A percentile compares a stretch with the other conserved stretches of the same genome.
Evolutionary conservation across 1,284 basidiomycete genomes (phyloP).

Genomic region (Thelephora terrestris): DNA sequence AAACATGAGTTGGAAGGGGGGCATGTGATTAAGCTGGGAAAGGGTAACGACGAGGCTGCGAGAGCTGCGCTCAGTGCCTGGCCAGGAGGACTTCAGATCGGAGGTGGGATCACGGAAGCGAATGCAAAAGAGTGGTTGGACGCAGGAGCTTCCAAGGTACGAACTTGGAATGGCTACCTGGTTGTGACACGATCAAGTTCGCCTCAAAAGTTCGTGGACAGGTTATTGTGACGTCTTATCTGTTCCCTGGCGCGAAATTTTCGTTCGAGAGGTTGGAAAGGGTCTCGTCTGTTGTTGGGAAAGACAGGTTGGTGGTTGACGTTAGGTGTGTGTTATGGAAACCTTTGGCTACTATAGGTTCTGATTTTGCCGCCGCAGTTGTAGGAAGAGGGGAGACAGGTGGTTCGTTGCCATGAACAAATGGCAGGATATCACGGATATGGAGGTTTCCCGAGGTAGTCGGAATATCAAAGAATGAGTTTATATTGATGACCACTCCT

Average conservation of each 20-base stretch:
- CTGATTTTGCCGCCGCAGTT: conserved; percentile 39
- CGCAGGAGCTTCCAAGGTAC: conserved; percentile 86
- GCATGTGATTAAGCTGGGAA: conserved; percentile 95
- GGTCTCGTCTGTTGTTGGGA: conserved; percentile 65
- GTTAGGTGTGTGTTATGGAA: conserved; percentile 51
- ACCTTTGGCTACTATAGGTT: background rate
- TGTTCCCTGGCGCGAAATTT: conserved; percentile 83
- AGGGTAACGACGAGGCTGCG: conserved; percentile 83
- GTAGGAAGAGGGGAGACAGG: conserved; percentile 62
- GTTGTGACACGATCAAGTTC: conserved; percentile 1
- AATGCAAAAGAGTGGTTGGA: conserved; percentile 86
- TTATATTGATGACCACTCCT: background rate
- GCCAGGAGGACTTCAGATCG: conserved; percentile 83
- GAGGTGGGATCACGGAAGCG: conserved; percentile 79
- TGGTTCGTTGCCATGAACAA: conserved; percentile 99
- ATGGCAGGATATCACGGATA: conserved; percentile 96
- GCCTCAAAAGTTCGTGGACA: conserved; percentile 21
- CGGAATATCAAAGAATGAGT: background rate
- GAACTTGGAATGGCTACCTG: background rate
- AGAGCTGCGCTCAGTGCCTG: conserved; percentile 74
- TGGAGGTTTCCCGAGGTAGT: conserved; percentile 78
- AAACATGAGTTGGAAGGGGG: conserved; percentile 68
- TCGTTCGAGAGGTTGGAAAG: conserved; percentile 60
- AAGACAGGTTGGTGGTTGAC: conserved; percentile 88
- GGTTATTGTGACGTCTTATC: conserved; percentile 95